A percentile compares a stretch with the other conserved stretches of the same genome.
Evolutionary conservation across 768 basidiomycete species (phyloP).

Genomic region (Pisolithus marmoratus): DNA sequence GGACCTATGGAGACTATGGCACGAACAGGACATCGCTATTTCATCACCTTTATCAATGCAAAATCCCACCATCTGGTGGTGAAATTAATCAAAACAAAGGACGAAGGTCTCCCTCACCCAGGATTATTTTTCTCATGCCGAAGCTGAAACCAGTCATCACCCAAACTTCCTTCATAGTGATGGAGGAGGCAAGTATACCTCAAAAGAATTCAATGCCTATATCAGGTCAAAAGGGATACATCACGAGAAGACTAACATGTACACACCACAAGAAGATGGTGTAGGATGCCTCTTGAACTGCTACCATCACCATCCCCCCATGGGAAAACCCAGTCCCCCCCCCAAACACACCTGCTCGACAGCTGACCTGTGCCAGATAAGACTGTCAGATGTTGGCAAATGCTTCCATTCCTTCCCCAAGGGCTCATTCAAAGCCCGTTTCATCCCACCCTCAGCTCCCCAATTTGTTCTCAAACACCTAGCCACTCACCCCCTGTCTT

Average conservation of each 20-base stretch:
- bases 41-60: conserved; percentile 16
- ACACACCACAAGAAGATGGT: conserved; percentile 39
- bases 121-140: conserved; percentile 5
- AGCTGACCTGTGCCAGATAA: no score
- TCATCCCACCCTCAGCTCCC: no score
- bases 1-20: conserved; percentile 12
- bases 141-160: conserved; percentile 8
- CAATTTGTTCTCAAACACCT: no score
- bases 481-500: no score
- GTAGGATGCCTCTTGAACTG: no score
- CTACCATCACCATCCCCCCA: no score
- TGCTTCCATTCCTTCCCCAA: no score
- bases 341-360: no score
- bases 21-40: conserved; percentile 8
- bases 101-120: conserved; percentile 8
- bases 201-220: conserved; percentile 2
- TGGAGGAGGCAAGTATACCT: conserved; percentile 20
- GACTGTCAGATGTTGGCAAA: no score
- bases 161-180: conserved; percentile 18
- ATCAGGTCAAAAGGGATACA: conserved; percentile 9
- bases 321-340: no score
- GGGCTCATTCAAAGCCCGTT: no score
- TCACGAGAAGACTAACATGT: conserved; percentile 13
- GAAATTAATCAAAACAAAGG: conserved; percentile 9
- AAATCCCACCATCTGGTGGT: conserved; percentile 12